Base-by-base conservation (phyloP, 1,284 basidiomycete genomes). In the Heterobasidion occidentale region DNA sequence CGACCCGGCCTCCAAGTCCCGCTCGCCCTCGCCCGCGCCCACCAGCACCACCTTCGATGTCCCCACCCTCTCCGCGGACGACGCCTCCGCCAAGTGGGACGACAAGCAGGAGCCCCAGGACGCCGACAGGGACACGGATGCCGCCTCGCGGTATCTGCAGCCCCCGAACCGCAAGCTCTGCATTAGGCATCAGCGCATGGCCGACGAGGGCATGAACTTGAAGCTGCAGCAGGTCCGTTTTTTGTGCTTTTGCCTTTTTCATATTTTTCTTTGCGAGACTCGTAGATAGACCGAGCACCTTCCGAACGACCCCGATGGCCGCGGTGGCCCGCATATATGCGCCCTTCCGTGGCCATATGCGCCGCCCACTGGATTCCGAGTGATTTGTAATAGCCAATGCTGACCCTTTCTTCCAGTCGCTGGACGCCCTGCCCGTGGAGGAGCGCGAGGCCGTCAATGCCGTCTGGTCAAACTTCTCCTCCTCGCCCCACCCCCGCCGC, bases 391-490 rank as follows among this genome's bases (percentile, higher is more conserved):
- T 27, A 27, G 3, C 48, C 36, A 38, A 15, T 33, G 47, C 27
- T 27, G 27, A 27, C 27, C 47, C 15, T 36, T 36, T 20, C 51
- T 44, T 47, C 3, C 66, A 98, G 96, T 91, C 94, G 14, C 83
- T 99, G 59, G 96, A 99, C 69, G 86, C 85, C 3, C 81, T 99
- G n/a, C 88, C 94, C 0, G 75, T 94, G 14, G 78, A 87, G 54
- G 96, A 99, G 64, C 84, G 97, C 54, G 85, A 92, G 65, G 86
- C 89, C 27, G 90, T 99, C 68, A 98, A 89, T 65, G 83, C 90
- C 7, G 86, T 98, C 60, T 99, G 97, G 97, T 92, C 94, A 57
- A 91, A 88, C 64, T 99, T 99, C 73, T 97, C 94, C 11, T 92
- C 92, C 0, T 97, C 96, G 1, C 86, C 94, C 0, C 94, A 97